phyloP scores from a whole-genome alignment of 2,329 filamentous ascomycete species.

The Teratosphaeria destructans region DNA sequence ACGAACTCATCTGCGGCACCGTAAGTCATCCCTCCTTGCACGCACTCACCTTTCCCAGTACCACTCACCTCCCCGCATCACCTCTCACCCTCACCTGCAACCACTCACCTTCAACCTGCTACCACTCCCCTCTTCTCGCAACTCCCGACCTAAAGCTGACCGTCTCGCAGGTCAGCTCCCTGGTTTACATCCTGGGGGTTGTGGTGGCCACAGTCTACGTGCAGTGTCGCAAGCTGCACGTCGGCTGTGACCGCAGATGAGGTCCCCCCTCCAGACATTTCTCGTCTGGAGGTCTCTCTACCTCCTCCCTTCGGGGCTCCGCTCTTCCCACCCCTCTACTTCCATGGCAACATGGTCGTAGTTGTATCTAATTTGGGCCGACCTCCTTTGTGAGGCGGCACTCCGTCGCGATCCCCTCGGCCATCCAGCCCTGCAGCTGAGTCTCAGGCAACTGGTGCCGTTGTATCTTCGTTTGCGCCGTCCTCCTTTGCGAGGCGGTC shows the following conservation, averaged over 20 bases:
- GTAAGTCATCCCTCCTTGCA: not conserved
- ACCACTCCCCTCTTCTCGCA: not conserved
- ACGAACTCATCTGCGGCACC: not conserved
- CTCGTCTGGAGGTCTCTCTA: not conserved
- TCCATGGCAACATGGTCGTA: not conserved
- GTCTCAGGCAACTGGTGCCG: not conserved
- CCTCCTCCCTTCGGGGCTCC: not conserved
- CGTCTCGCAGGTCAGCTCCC: not conserved
- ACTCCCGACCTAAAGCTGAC: not conserved
- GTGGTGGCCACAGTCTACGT: not conserved
- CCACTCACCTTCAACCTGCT: not conserved
- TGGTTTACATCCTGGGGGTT: not conserved
- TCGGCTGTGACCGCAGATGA: not conserved
- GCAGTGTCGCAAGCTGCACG: not conserved
- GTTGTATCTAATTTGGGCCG: not conserved
- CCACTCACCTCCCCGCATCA: too few species aligned
- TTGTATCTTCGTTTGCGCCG: not conserved
- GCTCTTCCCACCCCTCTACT: not conserved
- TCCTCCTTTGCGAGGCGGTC: not conserved
- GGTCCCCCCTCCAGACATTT: not conserved
- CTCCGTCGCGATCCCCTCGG: not conserved
- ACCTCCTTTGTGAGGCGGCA: not conserved
- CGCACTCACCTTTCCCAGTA: too few species aligned
- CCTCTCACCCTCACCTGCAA: too few species aligned
- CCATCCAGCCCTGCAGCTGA: not conserved